Conservation (phyloP, 176 grass and related monocot species). For the Paspalum notatum region DNA sequence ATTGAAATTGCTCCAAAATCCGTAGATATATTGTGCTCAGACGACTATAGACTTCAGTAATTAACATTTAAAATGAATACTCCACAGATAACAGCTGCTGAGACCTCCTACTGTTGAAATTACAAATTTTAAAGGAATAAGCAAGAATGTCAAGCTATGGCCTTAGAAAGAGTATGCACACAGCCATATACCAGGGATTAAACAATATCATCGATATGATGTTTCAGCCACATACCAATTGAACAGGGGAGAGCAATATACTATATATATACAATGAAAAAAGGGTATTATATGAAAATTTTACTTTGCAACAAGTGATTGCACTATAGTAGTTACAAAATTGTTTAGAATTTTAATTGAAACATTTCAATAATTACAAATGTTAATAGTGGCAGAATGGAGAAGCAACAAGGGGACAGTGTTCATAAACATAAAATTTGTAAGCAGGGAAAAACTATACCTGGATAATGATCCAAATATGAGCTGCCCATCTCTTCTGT, state of each 20-base stretch:
- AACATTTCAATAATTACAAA: constrained; percentile 22
- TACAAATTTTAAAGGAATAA: constrained; percentile 23
- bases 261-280: background rate
- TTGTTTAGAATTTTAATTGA: background rate
- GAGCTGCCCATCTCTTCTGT: constrained; percentile 53
- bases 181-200: background rate
- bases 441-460: constrained; percentile 42
- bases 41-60: background rate
- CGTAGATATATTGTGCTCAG: background rate
- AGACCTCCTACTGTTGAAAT: background rate
- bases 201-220: constrained; percentile 5
- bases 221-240: constrained; percentile 21
- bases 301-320: too few species aligned
- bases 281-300: background rate
- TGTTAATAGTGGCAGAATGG: background rate
- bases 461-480: constrained; percentile 71
- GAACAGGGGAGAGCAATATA: background rate
- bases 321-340: too few species aligned
- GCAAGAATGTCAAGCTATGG: background rate
- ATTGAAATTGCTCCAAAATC: constrained; percentile 10
- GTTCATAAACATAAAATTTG: constrained; percentile 7
- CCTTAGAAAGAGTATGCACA: background rate
- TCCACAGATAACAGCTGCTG: background rate
- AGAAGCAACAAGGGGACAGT: background rate
- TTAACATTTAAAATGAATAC: constrained; percentile 2